These are phyloP conservation scores for Tritrichomonas musculus DNA, from an alignment of 208 protist genomes.

Conservation along the genomic window DNA sequence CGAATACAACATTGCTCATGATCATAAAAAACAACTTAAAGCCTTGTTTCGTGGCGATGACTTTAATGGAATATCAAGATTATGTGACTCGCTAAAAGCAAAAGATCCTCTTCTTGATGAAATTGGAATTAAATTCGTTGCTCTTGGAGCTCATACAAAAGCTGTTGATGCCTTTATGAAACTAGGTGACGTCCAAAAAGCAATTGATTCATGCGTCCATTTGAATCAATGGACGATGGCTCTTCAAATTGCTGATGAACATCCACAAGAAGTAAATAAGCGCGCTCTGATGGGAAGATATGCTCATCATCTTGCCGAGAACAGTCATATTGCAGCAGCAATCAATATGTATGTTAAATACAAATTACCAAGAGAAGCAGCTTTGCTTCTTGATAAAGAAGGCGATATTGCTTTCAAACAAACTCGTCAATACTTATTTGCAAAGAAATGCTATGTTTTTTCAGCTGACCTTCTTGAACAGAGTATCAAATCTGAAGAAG, in stretches of 20 bases:
- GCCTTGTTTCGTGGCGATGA: not conserved
- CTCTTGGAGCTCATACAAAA: not conserved
- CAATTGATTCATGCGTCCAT: not conserved
- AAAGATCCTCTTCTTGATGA: not conserved
- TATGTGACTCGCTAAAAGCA: not conserved
- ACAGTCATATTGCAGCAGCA: not conserved
- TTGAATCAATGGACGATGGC: not conserved
- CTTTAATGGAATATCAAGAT: not conserved
- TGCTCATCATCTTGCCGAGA: not conserved
- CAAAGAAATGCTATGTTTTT: not conserved
- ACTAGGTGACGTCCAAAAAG: not conserved
- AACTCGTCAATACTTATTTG: not conserved
- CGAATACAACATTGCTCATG: not conserved
- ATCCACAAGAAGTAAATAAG: not conserved
- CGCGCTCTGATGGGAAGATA: not conserved
- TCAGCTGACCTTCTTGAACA: not conserved
- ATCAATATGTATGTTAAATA: conserved; percentile 1
- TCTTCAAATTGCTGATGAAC: not conserved
- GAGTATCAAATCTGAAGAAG: not conserved
- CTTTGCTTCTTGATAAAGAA: not conserved
- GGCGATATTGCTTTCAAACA: not conserved
- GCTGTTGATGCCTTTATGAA: not conserved
- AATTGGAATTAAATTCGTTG: not conserved
- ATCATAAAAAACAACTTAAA: not conserved
- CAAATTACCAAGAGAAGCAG: not conserved